Evolutionary conservation across 208 protist species (phyloP).

Genomic region (Crithidia thermophila): DNA sequence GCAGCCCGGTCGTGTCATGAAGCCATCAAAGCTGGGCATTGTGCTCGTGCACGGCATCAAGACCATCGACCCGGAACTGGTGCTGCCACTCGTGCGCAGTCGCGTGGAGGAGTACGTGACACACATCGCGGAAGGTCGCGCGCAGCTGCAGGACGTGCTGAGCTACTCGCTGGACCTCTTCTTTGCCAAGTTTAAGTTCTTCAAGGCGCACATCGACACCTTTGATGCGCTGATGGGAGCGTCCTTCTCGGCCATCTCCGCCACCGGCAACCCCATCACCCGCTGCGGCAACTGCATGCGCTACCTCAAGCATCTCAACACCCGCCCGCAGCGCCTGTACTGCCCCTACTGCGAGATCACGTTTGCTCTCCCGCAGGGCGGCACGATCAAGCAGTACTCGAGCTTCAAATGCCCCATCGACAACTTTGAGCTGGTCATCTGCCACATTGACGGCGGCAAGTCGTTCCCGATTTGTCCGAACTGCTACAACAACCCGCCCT

Average conservation of each 20-base stretch:
- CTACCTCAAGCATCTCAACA: slow-evolving; percentile 89
- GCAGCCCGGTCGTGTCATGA: slow-evolving; percentile 81
- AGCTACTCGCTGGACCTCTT: slow-evolving; percentile 83
- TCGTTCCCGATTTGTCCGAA: slow-evolving; percentile 92
- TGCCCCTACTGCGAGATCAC: slow-evolving; percentile 95
- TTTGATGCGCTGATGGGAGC: slow-evolving; percentile 95
- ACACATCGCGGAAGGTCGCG: slow-evolving; percentile 91
- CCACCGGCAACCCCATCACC: slow-evolving; percentile 83
- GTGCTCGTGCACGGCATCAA: slow-evolving; percentile 94
- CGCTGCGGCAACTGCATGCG: slow-evolving; percentile 93
- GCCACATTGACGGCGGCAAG: slow-evolving; percentile 88
- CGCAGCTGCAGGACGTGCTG: slow-evolving; percentile 83
- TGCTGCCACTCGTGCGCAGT: slow-evolving; percentile 90
- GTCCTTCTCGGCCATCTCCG: slow-evolving; percentile 89
- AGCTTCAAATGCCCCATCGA: slow-evolving; percentile 92
- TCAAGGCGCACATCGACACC: slow-evolving; percentile 90
- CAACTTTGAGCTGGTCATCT: slow-evolving; percentile 94
- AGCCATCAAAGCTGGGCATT: slow-evolving; percentile 95
- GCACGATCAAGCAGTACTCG: slow-evolving; percentile 87
- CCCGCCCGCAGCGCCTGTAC: slow-evolving; percentile 90
- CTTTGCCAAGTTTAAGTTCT: slow-evolving; percentile 92
- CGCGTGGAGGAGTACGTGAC: slow-evolving; percentile 94
- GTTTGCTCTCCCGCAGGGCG: slow-evolving; percentile 86
- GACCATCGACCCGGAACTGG: slow-evolving; percentile 94
- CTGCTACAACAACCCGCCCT: slow-evolving; percentile 96